Conservation (phyloP, 116 monocot species). For the Zostera marina region DNA sequence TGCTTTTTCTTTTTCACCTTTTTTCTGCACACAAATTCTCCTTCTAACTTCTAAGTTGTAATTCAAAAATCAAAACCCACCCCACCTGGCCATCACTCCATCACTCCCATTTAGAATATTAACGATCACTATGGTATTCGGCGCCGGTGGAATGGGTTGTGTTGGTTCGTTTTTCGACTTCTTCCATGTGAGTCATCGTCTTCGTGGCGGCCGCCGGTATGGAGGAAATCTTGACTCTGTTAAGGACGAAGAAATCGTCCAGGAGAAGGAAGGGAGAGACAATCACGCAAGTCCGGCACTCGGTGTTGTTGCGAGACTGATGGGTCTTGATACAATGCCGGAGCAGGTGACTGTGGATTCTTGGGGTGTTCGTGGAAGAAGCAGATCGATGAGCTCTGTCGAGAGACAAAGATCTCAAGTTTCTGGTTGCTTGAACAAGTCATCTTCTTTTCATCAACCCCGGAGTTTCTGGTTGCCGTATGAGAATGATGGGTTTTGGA, state of each 20-base stretch:
- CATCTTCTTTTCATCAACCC: constrained; percentile 13
- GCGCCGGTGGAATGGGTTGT: not conserved
- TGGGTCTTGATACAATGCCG: constrained; percentile 3
- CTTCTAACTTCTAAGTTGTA: too few species aligned
- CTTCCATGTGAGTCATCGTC: not conserved
- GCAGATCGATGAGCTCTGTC: constrained; percentile 20
- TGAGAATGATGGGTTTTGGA: constrained; percentile 46
- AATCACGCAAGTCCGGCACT: not conserved
- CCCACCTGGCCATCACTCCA: too few species aligned
- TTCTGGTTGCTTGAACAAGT: not conserved
- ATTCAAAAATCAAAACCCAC: too few species aligned
- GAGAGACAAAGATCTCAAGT: constrained; percentile 9
- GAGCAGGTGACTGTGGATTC: constrained; percentile 10
- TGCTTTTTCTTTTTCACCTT: not conserved
- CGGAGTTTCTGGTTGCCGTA: constrained; percentile 21
- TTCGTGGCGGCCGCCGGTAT: not conserved
- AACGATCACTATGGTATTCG: not conserved
- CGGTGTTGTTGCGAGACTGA: constrained; percentile 6
- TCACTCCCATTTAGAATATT: too few species aligned
- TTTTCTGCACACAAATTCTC: too few species aligned
- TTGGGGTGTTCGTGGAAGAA: constrained; percentile 12
- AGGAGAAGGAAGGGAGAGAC: not conserved
- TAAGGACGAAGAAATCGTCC: not conserved
- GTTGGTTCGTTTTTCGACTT: constrained; percentile 4
- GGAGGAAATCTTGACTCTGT: not conserved